Evolutionary conservation across 2,329 filamentous ascomycete genomes (phyloP).

Genomic region (Phialophora expanda): DNA sequence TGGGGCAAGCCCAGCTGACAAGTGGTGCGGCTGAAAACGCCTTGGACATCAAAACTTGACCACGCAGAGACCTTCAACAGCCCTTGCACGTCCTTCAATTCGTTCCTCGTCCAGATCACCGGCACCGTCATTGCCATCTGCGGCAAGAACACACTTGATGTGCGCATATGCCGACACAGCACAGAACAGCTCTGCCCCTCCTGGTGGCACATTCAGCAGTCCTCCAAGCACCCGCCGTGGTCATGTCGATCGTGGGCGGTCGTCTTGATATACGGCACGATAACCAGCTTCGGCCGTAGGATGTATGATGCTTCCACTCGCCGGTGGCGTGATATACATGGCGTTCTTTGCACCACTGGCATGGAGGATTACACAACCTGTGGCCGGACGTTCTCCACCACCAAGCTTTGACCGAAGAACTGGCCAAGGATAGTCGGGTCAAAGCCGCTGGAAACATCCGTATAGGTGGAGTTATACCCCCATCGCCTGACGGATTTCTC

Average conservation of each 20-base stretch:
- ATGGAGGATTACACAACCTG: constrained; percentile 55
- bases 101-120: too few relatives aligned
- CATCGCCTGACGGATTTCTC: constrained; percentile 23
- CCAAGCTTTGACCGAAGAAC: constrained; percentile 50
- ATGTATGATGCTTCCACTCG: constrained; percentile 32
- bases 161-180: not conserved
- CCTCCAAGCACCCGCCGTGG: constrained; percentile 2
- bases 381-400: constrained; percentile 56
- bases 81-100: too few relatives aligned
- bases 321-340: constrained; percentile 42
- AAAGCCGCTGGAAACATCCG: constrained; percentile 70
- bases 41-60: too few relatives aligned
- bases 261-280: constrained; percentile 6
- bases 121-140: not conserved
- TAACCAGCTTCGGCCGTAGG: constrained; percentile 6
- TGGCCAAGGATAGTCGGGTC: constrained; percentile 55
- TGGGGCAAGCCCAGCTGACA: too few relatives aligned
- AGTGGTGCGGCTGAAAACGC: too few relatives aligned
- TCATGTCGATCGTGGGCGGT: constrained; percentile 5
- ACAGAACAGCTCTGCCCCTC: constrained; percentile 3
- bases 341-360: constrained; percentile 41
- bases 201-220: constrained; percentile 7
- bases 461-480: constrained; percentile 72
- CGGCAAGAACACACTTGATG: constrained; percentile 2
- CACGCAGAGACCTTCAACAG: too few relatives aligned